Evolutionary conservation across 495 filamentous ascomycete genomes (phyloP).

Genomic region (Trypethelium eluteriae): DNA sequence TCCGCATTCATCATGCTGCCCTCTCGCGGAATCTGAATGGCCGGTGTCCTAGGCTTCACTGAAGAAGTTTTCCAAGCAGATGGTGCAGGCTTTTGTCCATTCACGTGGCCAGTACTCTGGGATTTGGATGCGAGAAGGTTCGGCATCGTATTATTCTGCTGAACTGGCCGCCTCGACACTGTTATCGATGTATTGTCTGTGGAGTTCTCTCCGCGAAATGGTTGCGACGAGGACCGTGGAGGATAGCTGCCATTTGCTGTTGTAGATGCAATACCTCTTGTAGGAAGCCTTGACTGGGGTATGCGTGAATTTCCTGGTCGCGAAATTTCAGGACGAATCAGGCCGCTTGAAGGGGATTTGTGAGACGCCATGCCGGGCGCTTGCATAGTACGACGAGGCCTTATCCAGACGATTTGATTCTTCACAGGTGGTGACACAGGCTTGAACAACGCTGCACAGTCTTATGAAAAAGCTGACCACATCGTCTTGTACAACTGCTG

Average conservation of each 20-base stretch:
- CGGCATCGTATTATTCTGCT: not conserved
- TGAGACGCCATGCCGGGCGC: constrained; percentile 31
- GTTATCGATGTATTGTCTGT: not conserved
- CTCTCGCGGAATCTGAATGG: constrained; percentile 20
- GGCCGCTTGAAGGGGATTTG: constrained; percentile 27
- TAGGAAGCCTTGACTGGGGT: constrained; percentile 19
- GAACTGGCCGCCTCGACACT: not conserved
- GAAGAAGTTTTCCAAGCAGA: not conserved
- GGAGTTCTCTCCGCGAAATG: not conserved
- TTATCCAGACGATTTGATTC: not conserved
- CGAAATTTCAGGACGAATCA: constrained; percentile 22
- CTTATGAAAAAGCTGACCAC: constrained; percentile 5
- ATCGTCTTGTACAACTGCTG: constrained; percentile 1
- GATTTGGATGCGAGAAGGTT: not conserved
- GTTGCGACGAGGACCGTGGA: not conserved
- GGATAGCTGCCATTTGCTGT: not conserved
- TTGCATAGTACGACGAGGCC: constrained; percentile 34
- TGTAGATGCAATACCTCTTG: constrained; percentile 24
- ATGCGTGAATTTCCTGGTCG: constrained; percentile 13
- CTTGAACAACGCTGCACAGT: not conserved
- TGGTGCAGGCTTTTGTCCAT: not conserved
- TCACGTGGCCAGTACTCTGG: not conserved
- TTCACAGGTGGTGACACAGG: constrained; percentile 3
- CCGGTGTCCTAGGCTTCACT: not conserved
- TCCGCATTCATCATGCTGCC: not conserved